Percentiles rank a stretch among this genome's conserved stretches.
Evolutionary conservation across 2,329 filamentous ascomycete species (phyloP).

Genomic region (Pseudopyrenochaeta lycopersici): DNA sequence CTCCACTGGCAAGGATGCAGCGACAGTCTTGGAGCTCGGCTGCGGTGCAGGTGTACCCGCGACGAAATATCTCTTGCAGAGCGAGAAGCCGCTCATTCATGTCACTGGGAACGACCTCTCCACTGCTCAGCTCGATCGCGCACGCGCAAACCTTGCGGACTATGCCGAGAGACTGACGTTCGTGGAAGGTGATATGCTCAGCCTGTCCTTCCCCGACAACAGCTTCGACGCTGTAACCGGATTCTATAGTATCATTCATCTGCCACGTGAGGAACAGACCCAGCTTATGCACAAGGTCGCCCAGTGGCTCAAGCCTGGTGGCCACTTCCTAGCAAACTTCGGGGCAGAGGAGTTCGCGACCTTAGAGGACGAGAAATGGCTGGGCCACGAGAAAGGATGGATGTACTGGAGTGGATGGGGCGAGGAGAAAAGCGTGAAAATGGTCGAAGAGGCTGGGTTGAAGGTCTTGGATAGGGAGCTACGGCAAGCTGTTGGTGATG

Average conservation of each 20-base stretch:
- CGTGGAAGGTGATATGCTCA: constrained; percentile 55
- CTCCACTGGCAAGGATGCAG: background rate
- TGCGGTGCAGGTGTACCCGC: constrained; percentile 42
- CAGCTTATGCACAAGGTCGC: constrained; percentile 56
- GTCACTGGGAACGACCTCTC: constrained; percentile 58
- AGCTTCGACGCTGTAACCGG: constrained; percentile 61
- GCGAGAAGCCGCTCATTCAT: constrained; percentile 21
- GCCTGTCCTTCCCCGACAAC: constrained; percentile 41
- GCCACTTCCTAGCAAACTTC: constrained; percentile 54
- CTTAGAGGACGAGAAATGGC: constrained; percentile 37
- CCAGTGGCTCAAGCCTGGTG: constrained; percentile 62
- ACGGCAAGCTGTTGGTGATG: constrained; percentile 28
- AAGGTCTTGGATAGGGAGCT: constrained; percentile 34
- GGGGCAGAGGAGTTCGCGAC: constrained; percentile 35
- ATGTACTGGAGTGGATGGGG: constrained; percentile 56
- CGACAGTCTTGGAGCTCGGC: constrained; percentile 35
- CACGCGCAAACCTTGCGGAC: constrained; percentile 24
- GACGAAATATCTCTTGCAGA: constrained; percentile 34
- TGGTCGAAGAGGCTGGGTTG: constrained; percentile 41
- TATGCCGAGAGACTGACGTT: constrained; percentile 27
- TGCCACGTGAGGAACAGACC: constrained; percentile 62
- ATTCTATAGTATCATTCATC: constrained; percentile 65
- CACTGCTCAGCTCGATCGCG: constrained; percentile 49
- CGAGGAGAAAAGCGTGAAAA: constrained; percentile 38
- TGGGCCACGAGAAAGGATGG: constrained; percentile 43